Conservation (phyloP, 805 yeast species). For the Lachancea mirantina region DNA sequence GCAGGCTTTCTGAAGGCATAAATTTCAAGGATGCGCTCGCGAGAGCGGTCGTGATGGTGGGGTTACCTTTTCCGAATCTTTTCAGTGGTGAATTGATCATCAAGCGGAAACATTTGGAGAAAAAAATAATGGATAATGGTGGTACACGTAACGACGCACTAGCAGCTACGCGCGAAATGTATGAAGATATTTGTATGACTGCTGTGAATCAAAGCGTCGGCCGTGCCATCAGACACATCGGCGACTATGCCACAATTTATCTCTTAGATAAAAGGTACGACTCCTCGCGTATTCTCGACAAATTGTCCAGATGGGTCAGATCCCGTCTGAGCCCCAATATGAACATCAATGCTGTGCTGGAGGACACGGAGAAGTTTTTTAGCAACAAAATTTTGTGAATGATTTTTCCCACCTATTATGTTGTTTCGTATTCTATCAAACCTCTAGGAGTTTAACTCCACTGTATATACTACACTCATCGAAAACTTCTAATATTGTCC, state of each 20-base stretch:
- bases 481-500: conserved; percentile 21
- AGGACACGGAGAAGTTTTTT: conserved; percentile 22
- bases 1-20: conserved; percentile 88
- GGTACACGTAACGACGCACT: conserved; percentile 41
- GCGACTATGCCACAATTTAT: conserved; percentile 72
- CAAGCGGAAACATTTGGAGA: conserved; percentile 56
- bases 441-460: conserved; percentile 25
- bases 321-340: conserved; percentile 30
- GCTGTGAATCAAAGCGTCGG: conserved; percentile 92
- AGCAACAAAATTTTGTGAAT: no score
- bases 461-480: conserved; percentile 24
- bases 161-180: conserved; percentile 46
- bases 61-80: conserved; percentile 83
- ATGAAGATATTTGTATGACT: conserved; percentile 83
- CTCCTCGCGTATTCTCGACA: conserved; percentile 39
- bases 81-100: conserved; percentile 76
- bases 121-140: conserved; percentile 41
- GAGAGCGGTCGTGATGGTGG: conserved; percentile 77
- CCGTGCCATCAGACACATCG: conserved; percentile 76
- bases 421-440: no score
- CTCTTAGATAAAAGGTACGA: conserved; percentile 61
- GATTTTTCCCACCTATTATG: no score
- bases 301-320: conserved; percentile 70
- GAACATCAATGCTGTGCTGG: conserved; percentile 15
- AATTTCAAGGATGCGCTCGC: conserved; percentile 86